A percentile compares a stretch with the other conserved stretches of the same genome.
phyloP scores from a whole-genome alignment of 2,329 filamentous ascomycete species.

The Colletotrichum chlorophyti region DNA sequence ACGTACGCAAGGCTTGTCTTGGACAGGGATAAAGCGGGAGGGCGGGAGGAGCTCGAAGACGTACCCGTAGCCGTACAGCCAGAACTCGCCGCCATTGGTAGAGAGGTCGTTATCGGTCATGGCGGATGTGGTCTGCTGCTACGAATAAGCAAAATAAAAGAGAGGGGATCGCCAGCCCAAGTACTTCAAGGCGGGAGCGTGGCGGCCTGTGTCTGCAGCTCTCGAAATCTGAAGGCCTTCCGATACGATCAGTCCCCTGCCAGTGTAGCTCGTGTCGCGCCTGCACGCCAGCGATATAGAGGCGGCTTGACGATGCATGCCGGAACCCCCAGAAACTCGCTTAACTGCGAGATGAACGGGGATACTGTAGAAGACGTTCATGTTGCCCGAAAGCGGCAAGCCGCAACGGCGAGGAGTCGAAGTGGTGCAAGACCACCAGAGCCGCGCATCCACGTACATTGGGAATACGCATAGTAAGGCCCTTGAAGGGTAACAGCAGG shows the following conservation, averaged over 20 bases:
- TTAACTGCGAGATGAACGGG: not conserved
- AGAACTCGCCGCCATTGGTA: slow-evolving; percentile 71
- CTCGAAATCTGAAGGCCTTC: not conserved
- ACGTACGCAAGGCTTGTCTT: slow-evolving; percentile 2
- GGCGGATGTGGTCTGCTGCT: slow-evolving; percentile 10
- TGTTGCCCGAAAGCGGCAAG: slow-evolving; percentile 8
- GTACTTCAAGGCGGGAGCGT: not conserved
- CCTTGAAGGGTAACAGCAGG: not conserved
- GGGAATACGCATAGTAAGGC: not conserved
- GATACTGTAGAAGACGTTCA: not conserved
- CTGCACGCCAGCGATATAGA: not conserved
- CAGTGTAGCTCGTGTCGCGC: not conserved
- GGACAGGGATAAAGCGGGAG: slow-evolving; percentile 18
- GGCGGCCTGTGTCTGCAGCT: not conserved
- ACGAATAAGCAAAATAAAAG: not conserved
- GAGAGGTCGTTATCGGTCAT: slow-evolving; percentile 45
- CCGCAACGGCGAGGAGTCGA: slow-evolving; percentile 10
- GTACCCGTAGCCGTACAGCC: slow-evolving; percentile 97
- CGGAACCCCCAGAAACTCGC: slow-evolving; percentile 17
- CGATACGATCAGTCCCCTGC: slow-evolving; percentile 6
- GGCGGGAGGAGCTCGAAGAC: slow-evolving; percentile 34
- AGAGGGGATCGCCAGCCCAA: not conserved
- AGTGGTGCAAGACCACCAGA: not conserved
- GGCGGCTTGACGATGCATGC: slow-evolving; percentile 3
- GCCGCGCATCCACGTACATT: slow-evolving; percentile 4